Conservation (phyloP, 306 rosid species). For the Malus sylvestris region DNA sequence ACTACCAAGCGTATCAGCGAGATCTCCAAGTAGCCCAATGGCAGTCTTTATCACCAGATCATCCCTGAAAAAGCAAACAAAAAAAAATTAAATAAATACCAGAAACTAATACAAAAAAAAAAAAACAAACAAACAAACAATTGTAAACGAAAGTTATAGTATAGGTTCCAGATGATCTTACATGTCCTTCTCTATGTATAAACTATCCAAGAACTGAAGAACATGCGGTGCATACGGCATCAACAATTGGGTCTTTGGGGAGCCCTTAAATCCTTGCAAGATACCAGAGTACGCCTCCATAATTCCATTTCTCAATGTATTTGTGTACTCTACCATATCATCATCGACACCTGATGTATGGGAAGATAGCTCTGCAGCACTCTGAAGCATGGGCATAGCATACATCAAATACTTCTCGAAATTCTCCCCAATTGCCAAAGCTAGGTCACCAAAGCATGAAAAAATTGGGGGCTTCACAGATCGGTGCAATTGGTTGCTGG, state of each 20-base stretch:
- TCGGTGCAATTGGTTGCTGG: conserved; percentile 86
- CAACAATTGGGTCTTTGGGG: conserved; percentile 75
- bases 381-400: conserved; percentile 98
- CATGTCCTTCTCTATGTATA: conserved; percentile 84
- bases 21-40: conserved; percentile 87
- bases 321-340: conserved; percentile 85
- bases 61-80: conserved; percentile 51
- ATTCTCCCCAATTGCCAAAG: conserved; percentile 89
- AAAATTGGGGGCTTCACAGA: conserved; percentile 95
- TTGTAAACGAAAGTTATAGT: neutral
- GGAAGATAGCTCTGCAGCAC: conserved; percentile 90
- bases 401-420: conserved; percentile 83
- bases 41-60: conserved; percentile 79
- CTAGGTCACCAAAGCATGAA: conserved; percentile 94
- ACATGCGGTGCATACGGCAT: conserved; percentile 81
- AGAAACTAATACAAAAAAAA: neutral
- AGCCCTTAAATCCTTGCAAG: conserved; percentile 91
- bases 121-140: neutral
- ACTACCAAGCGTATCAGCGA: conserved; percentile 78
- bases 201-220: conserved; percentile 85
- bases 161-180: conserved; percentile 25
- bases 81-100: neutral
- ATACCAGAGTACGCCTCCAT: conserved; percentile 92
- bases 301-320: conserved; percentile 85
- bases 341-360: conserved; percentile 69